Evolutionary conservation across 805 yeast species (phyloP).

Genomic region (Cyberlindnera mycetangii): DNA sequence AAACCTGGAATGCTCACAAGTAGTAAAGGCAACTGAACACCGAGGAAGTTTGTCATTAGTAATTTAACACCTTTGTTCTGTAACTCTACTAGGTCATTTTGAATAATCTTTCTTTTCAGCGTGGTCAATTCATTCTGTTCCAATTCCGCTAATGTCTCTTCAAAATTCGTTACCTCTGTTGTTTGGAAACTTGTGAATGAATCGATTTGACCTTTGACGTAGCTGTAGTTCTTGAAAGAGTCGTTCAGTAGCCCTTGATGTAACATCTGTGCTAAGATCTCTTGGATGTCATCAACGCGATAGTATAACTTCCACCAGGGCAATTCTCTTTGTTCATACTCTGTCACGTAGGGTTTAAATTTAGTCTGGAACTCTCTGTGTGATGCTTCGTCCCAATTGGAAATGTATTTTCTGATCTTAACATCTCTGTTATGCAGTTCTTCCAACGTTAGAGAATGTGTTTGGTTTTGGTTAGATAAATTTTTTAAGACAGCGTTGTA

Average conservation of each 20-base stretch:
- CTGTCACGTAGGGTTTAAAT: constrained; percentile 28
- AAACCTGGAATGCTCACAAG: constrained; percentile 28
- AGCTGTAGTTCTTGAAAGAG: constrained; percentile 28
- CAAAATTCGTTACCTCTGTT: constrained; percentile 4
- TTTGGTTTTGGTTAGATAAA: constrained; percentile 18
- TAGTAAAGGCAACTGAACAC: constrained; percentile 32
- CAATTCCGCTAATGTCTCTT: constrained; percentile 8
- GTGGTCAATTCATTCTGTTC: constrained; percentile 20
- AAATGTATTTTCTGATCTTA: constrained; percentile 22
- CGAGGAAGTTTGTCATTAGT: constrained; percentile 28
- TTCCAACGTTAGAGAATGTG: constrained; percentile 21
- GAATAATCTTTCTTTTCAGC: constrained; percentile 20
- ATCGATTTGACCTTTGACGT: constrained; percentile 33
- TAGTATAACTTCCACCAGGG: constrained; percentile 33
- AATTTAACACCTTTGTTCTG: constrained; percentile 28
- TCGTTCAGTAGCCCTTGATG: constrained; percentile 25
- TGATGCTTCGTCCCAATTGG: constrained; percentile 30
- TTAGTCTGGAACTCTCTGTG: constrained; percentile 30
- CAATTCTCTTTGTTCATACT: constrained; percentile 27
- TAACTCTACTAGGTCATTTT: constrained; percentile 20
- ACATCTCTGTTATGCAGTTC: constrained; percentile 18
- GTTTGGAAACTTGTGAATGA: constrained; percentile 25
- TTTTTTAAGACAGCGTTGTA: constrained; percentile 17
- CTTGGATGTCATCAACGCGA: constrained; percentile 30
- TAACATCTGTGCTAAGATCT: constrained; percentile 28